Conservation (phyloP, 768 basidiomycete genomes). For the Agaricus bisporus region DNA sequence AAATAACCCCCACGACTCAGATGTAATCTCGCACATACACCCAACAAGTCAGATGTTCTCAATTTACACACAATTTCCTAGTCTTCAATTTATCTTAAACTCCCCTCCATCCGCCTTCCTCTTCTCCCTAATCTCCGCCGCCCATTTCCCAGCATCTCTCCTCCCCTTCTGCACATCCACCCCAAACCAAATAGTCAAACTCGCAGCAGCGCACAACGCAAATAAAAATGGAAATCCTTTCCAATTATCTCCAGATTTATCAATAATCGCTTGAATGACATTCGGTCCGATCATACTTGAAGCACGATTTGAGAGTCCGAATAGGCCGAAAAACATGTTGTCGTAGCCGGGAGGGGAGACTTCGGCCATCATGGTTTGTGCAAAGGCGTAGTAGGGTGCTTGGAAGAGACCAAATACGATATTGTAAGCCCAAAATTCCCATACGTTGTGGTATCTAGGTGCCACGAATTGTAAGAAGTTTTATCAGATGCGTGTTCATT, state of each 20-base stretch:
- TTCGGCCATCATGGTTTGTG: conserved; percentile 87
- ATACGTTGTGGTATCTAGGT: conserved; percentile 59
- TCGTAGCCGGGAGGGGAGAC: conserved; percentile 84
- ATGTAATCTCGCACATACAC: too few species aligned
- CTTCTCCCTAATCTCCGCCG: conserved; percentile 24
- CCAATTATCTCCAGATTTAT: conserved; percentile 70
- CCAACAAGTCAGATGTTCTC: too few species aligned
- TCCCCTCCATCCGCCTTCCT: neutral
- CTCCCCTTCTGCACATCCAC: conserved; percentile 61
- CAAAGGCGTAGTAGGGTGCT: conserved; percentile 83
- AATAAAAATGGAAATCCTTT: conserved; percentile 83
- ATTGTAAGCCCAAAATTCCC: conserved; percentile 91
- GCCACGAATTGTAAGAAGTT: neutral
- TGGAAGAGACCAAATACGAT: conserved; percentile 77
- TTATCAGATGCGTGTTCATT: neutral
- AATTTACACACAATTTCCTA: neutral
- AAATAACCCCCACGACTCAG: too few species aligned
- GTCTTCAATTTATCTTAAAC: neutral
- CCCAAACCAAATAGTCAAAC: conserved; percentile 72
- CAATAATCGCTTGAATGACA: conserved; percentile 79
- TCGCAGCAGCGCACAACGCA: conserved; percentile 58
- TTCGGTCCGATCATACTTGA: conserved; percentile 87
- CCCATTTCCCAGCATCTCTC: conserved; percentile 56
- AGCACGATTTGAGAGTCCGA: conserved; percentile 77
- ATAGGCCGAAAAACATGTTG: conserved; percentile 86